Evolutionary conservation across 169 alveolate species (phyloP), one percentile per base, ranked within the genome.

Genomic region (Plasmodium yoelii): DNA sequence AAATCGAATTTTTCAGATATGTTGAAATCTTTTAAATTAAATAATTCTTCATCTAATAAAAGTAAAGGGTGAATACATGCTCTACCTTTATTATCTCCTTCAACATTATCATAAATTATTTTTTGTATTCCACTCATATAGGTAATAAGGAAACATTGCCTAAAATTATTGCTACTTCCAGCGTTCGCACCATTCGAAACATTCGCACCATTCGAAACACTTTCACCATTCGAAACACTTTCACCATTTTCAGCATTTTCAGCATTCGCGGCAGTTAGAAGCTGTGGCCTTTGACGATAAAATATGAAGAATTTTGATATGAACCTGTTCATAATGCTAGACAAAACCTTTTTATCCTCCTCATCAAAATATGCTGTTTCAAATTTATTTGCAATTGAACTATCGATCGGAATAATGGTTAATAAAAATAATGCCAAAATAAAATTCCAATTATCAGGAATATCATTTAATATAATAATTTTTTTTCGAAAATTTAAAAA

Each of bases 41-140:
- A 86, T 1, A 5, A 19, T 1, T 59, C 18, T 46, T 86, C 91
- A n/a, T 86, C 67, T 49, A 86, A 46, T 15, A 86, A 18, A 13
- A 86, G 64, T 60, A 86, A n/a, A 19, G 91, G 91, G 9, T 86
- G 91, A 10, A 86, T 56, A 22, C 63, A 69, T 12, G 87, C 24
- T n/a, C 26, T 22, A 46, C 13, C 28, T 72, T 86, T 86, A 18
- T 86, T 10, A 51, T 69, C 5, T 47, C 69, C 87, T 10, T 53
- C 56, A 24, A 71, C 91, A 22, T 86, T 55, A 5, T 86, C 91
- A 46, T 86, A 86, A 13, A 86, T 86, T 22, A 55, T 60, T 70
- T 86, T 86, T 18, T 86, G 91, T 13, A 86, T 59, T 28, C 91
- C 91, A 28, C 87, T 86, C 86, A 86, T 86, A 19, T 69, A 86